A percentile compares a stretch with the other conserved stretches of the same genome.
Conservation (phyloP, 176 grass and related monocot species). For the Raddia distichophylla region DNA sequence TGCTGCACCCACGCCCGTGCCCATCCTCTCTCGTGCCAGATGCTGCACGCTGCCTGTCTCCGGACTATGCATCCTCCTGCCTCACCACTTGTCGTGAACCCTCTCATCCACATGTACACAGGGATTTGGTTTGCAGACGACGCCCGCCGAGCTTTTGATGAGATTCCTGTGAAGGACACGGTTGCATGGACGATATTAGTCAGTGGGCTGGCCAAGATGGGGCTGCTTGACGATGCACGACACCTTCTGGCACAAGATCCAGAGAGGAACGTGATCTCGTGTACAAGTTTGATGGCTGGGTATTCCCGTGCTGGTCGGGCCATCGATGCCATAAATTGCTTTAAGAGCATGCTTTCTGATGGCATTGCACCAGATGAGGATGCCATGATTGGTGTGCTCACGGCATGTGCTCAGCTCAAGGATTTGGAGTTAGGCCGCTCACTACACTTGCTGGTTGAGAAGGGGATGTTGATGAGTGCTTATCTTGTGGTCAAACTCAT, state of each 20-base stretch:
- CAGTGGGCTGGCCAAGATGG: slow-evolving; percentile 54
- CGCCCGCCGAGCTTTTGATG: slow-evolving; percentile 41
- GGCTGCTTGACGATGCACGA: slow-evolving; percentile 44
- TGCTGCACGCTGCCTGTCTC: slow-evolving; percentile 55
- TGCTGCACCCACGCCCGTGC: slow-evolving; percentile 37
- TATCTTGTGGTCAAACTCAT: slow-evolving; percentile 66
- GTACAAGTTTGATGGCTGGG: slow-evolving; percentile 64
- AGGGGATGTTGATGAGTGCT: slow-evolving; percentile 38
- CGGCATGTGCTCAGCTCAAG: slow-evolving; percentile 54
- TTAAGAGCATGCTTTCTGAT: slow-evolving; percentile 54
- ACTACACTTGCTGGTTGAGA: slow-evolving; percentile 54
- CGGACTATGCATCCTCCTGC: slow-evolving; percentile 29
- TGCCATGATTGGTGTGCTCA: slow-evolving; percentile 44
- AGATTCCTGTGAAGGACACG: slow-evolving; percentile 44
- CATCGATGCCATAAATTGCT: slow-evolving; percentile 48
- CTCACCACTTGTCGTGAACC: slow-evolving; percentile 19
- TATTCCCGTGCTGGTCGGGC: slow-evolving; percentile 51
- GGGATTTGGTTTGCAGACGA: slow-evolving; percentile 46
- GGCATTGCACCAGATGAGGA: slow-evolving; percentile 50
- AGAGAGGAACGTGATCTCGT: slow-evolving; percentile 63
- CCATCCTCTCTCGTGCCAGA: slow-evolving; percentile 22
- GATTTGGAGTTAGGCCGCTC: slow-evolving; percentile 57
- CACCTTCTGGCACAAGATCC: slow-evolving; percentile 50
- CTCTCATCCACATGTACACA: slow-evolving; percentile 66
- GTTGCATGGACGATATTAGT: slow-evolving; percentile 65